Percentiles rank a stretch among this genome's conserved stretches.
Conservation (phyloP, 2,329 filamentous ascomycete species). For the Fusarium virguliforme region DNA sequence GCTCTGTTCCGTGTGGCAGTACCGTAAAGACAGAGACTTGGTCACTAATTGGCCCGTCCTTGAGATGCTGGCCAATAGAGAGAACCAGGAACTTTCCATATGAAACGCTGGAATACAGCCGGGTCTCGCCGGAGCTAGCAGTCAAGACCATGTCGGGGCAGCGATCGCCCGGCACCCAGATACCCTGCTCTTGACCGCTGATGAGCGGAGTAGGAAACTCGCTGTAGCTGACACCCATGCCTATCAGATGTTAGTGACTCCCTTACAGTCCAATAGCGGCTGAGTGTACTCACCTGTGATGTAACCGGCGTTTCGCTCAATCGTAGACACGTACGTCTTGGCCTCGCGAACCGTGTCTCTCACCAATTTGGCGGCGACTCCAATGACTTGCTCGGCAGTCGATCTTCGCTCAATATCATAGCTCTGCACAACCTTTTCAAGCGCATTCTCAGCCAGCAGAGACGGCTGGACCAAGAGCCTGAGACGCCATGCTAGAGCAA, state of each 20-base stretch:
- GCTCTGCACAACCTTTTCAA: slow-evolving; percentile 56
- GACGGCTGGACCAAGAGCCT: slow-evolving; percentile 49
- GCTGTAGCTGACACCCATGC: slow-evolving; percentile 38
- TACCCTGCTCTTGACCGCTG: slow-evolving; percentile 13
- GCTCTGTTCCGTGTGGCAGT: neutral
- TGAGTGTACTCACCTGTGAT: slow-evolving; percentile 60
- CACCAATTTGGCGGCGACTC: slow-evolving; percentile 64
- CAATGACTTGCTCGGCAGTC: slow-evolving; percentile 63
- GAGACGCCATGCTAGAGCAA: slow-evolving; percentile 70
- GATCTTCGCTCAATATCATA: slow-evolving; percentile 63
- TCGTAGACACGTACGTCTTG: slow-evolving; percentile 63
- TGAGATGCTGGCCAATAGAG: neutral
- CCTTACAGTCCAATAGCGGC: neutral
- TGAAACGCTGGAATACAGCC: slow-evolving; percentile 15
- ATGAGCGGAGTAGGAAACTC: slow-evolving; percentile 31
- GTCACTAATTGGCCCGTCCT: neutral
- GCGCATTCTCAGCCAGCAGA: slow-evolving; percentile 17
- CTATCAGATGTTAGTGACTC: slow-evolving; percentile 5
- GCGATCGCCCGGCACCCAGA: slow-evolving; percentile 39
- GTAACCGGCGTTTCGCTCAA: slow-evolving; percentile 65
- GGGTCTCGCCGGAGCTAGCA: neutral
- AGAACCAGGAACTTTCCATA: slow-evolving; percentile 26
- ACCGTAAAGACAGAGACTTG: slow-evolving; percentile 15
- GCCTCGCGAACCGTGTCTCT: slow-evolving; percentile 62
- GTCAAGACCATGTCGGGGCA: slow-evolving; percentile 31